These are phyloP conservation scores for Sarcomyxa edulis DNA, from an alignment of 768 basidiomycete genomes.

Conservation along the genomic window DNA sequence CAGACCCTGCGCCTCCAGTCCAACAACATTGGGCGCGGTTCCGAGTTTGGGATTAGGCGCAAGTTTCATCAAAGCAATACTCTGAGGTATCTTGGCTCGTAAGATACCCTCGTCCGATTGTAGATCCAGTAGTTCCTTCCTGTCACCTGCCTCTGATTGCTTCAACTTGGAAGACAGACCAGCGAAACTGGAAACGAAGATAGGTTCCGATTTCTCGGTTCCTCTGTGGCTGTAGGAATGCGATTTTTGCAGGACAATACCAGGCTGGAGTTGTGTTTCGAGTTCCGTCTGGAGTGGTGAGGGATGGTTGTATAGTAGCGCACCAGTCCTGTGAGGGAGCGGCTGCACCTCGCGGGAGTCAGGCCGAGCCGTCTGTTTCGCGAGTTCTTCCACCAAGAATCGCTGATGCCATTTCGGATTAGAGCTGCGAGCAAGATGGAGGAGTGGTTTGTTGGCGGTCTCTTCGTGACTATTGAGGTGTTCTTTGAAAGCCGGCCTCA, in stretches of 20 bases:
- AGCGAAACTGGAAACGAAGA: constrained; percentile 35
- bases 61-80: constrained; percentile 25
- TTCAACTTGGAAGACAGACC: constrained; percentile 25
- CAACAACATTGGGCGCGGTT: constrained; percentile 41
- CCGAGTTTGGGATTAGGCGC: constrained; percentile 21
- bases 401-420: constrained; percentile 19
- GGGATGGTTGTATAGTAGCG: constrained; percentile 53
- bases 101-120: constrained; percentile 22
- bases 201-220: neutral
- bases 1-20: constrained; percentile 29
- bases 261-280: constrained; percentile 48
- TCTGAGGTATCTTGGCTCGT: constrained; percentile 8
- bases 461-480: constrained; percentile 28
- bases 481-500: constrained; percentile 51
- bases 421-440: constrained; percentile 18
- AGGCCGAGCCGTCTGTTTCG: constrained; percentile 14
- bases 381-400: constrained; percentile 33
- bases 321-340: constrained; percentile 60
- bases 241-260: constrained; percentile 43
- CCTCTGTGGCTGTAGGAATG: neutral
- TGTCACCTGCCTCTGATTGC: constrained; percentile 9
- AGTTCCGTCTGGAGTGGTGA: constrained; percentile 50
- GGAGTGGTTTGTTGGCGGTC: constrained; percentile 14
- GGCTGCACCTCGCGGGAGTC: constrained; percentile 43
- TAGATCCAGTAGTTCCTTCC: constrained; percentile 21